Evolutionary conservation across 305 asterid species (phyloP).

Genomic region (Rubia tinctorum): DNA sequence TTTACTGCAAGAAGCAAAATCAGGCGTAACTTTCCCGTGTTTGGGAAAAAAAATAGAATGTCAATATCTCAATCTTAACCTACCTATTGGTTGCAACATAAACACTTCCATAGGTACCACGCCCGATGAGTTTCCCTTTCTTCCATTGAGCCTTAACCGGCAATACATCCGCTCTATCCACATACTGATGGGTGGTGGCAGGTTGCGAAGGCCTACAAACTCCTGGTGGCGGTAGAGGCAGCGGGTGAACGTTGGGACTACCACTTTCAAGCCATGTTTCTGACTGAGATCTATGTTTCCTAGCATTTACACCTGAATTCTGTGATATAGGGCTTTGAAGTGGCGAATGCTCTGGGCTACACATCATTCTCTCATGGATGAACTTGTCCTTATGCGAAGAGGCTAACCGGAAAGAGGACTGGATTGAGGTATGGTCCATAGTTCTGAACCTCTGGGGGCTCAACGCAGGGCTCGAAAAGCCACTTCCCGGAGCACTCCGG

Average conservation of each 20-base stretch:
- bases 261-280: slow-evolving; percentile 42
- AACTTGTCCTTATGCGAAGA: slow-evolving; percentile 33
- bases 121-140: slow-evolving; percentile 73
- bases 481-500: slow-evolving; percentile 77
- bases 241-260: slow-evolving; percentile 48
- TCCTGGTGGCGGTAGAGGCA: slow-evolving; percentile 91
- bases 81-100: slow-evolving; percentile 80
- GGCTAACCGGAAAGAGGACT: slow-evolving; percentile 28
- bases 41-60: slow-evolving; percentile 12
- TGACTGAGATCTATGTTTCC: slow-evolving; percentile 36
- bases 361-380: slow-evolving; percentile 19
- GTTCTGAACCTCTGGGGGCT: slow-evolving; percentile 63
- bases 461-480: slow-evolving; percentile 57
- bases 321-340: slow-evolving; percentile 35
- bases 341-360: slow-evolving; percentile 49
- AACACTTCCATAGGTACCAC: slow-evolving; percentile 88
- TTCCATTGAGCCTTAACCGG: slow-evolving; percentile 65
- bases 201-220: slow-evolving; percentile 38
- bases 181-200: slow-evolving; percentile 29
- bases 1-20: slow-evolving; percentile 47
- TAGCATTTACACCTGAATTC: slow-evolving; percentile 29
- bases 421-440: slow-evolving; percentile 36
- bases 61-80: slow-evolving; percentile 11
- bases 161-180: slow-evolving; percentile 37
- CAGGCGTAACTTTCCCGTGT: slow-evolving; percentile 10